Percentiles rank a stretch among this genome's conserved stretches.
Conservation (phyloP, 768 basidiomycete species). For the Punctularia strigosozonata region DNA sequence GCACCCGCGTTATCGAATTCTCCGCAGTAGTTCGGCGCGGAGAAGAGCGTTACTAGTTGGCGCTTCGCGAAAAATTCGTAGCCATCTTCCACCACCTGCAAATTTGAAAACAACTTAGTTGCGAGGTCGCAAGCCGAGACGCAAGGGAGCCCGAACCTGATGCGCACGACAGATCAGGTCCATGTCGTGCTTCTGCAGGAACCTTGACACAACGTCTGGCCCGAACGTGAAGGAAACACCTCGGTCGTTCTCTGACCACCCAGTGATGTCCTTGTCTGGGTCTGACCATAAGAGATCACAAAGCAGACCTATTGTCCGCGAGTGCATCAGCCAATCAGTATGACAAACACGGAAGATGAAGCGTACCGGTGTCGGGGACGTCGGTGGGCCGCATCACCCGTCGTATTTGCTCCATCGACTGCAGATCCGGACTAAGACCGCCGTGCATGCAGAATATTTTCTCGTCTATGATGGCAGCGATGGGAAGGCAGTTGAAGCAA, state of each 20-base stretch:
- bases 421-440: constrained; percentile 91
- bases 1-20: constrained; percentile 99
- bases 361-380: constrained; percentile 91
- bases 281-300: constrained; percentile 98
- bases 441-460: constrained; percentile 99
- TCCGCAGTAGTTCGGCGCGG: constrained; percentile 90
- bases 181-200: constrained; percentile 99
- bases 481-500: constrained; percentile 98
- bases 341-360: constrained; percentile 2
- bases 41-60: constrained; percentile 93
- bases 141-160: constrained; percentile 49
- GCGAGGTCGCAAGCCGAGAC: not conserved
- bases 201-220: constrained; percentile 94
- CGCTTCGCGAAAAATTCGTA: constrained; percentile 99
- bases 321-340: not conserved
- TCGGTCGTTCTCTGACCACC: constrained; percentile 99
- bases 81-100: constrained; percentile 92
- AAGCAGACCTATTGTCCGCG: constrained; percentile 52
- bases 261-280: constrained; percentile 98
- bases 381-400: constrained; percentile 98
- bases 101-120: constrained; percentile 3
- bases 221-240: constrained; percentile 99
- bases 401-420: constrained; percentile 99
- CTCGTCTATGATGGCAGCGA: constrained; percentile 99
- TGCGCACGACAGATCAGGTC: constrained; percentile 97